Evolutionary conservation across 257 asterid genomes (phyloP), one percentile per base, ranked within the genome.

Genomic region (Prunella vulgaris): DNA sequence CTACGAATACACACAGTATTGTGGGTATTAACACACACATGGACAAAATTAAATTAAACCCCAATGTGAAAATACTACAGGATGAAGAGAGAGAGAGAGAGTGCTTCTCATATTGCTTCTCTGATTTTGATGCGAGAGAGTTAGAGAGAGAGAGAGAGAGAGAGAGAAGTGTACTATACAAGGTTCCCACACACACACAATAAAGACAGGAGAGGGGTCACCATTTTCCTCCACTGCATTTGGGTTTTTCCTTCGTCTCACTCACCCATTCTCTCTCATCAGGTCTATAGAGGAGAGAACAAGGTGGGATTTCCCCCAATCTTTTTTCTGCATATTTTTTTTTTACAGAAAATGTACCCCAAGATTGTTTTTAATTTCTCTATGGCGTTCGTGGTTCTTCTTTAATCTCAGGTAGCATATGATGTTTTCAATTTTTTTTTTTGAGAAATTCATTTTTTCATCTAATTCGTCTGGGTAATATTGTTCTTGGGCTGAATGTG

Each of bases 91-190:
- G 14, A 52, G 53, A 72, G n/a, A 51, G 70, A 35, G 58, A 70
- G 80, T 64, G 95, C 85, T 81, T 32, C 80, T n/a, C n/a, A n/a
- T n/a, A 85, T 74, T 82, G 71, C 74, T 84, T 67, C 92, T 84
- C 92, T 88, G 88, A 88, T 85, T 90, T 88, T 86, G 88, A 84
- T 87, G 91, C 87, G 24, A 12, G 71, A 58, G 74, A 64, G 77
- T 0, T 13, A 44, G 80, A 72, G 79, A 66, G 78, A 75, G 81
- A 70, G 66, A 65, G 81, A 68, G 81, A 69, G 78, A 72, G 77
- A 72, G 82, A 71, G 76, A 57, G 80, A 53, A 72, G 66, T 67
- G 76, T 78, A 87, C 85, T 83, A 57, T 61, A 62, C 85, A 81
- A 87, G 84, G 76, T 64, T 71, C 82, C 64, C 74, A 71, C 73